Conservation (phyloP, 1,139 yeast genomes). For the Geotrichum cucujoidarum region DNA sequence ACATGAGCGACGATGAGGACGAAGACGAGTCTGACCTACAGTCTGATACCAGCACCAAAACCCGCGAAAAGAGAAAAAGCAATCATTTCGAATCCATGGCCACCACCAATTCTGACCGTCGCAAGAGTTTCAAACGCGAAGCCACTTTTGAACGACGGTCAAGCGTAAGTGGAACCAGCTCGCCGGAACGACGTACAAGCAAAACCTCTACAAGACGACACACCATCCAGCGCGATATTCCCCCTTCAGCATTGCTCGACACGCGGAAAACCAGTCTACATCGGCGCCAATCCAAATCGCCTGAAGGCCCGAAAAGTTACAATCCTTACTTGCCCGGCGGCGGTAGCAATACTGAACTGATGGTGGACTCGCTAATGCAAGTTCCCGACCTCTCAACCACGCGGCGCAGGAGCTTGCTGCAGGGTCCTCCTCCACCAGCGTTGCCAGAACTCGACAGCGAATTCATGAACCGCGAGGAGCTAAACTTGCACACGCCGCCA, state of each 20-base stretch:
- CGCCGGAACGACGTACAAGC: not conserved
- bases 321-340: not conserved
- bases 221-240: slow-evolving; percentile 1
- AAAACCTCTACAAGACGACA: not conserved
- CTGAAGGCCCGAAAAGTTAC: not conserved
- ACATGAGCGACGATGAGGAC: not conserved
- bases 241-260: not conserved
- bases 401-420: not conserved
- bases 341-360: not conserved
- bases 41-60: not conserved
- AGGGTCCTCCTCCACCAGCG: too few relatives aligned
- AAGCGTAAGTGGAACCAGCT: not conserved
- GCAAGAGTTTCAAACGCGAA: slow-evolving; percentile 4
- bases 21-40: not conserved
- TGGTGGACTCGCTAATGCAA: too few relatives aligned
- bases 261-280: not conserved
- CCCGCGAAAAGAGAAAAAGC: slow-evolving; percentile 5
- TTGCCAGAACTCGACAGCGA: not conserved
- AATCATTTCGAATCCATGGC: not conserved
- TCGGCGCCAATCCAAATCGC: not conserved
- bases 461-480: not conserved
- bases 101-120: not conserved
- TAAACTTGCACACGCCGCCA: not conserved
- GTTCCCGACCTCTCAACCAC: not conserved
- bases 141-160: not conserved